Base-by-base conservation (phyloP, 1,139 yeast genomes). In the Taphrina flavorubra region DNA sequence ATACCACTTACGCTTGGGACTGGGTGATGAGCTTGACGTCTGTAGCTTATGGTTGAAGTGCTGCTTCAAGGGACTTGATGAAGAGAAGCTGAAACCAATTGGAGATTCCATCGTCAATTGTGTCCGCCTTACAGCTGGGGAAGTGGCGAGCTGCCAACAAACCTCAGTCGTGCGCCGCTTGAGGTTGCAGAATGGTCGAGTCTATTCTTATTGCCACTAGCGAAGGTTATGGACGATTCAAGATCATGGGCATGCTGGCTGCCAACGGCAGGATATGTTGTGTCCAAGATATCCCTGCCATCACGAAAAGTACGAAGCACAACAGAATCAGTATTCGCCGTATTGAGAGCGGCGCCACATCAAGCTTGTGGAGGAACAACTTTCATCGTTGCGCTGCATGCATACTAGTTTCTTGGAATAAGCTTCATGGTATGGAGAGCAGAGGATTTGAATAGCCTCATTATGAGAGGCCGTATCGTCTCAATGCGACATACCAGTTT, bases 81-180 rank as follows among this genome's bases (percentile, higher is more conserved):
- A 31, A 10, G 62, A 20, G 31, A 46, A 58, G 42, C 34, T 25
- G 14, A 58, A 58, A 7, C 53, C 62, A 13, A 58, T 44, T 13
- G 60, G 60, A 56, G 34, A 20, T 31, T 58, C 62, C 62, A 58
- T 58, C 14, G n/a, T 49, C 53, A 8, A 20, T 39, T 25, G 31
- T 25, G 31, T 25, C 31, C 4, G 4, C 31, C 31, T 25, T 4
- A 25, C 31, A 25, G 31, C 31, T 25, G 31, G 31, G 4, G 31
- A 25, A 25, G 31, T 25, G 31, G 31, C 31, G 31, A 25, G 31
- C 31, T 25, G 31, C 42, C 14, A 14, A 39, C 42, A 39, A 14
- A 39, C 11, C 11, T 39, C 42, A 11, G 14, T 2, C 42, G 42
- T 39, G 42, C 42, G 14, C 42, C 14, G 42, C 31, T 2, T 4